phyloP scores from a whole-genome alignment of 2,329 filamentous ascomycete species.

The Ophiostoma sp. region DNA sequence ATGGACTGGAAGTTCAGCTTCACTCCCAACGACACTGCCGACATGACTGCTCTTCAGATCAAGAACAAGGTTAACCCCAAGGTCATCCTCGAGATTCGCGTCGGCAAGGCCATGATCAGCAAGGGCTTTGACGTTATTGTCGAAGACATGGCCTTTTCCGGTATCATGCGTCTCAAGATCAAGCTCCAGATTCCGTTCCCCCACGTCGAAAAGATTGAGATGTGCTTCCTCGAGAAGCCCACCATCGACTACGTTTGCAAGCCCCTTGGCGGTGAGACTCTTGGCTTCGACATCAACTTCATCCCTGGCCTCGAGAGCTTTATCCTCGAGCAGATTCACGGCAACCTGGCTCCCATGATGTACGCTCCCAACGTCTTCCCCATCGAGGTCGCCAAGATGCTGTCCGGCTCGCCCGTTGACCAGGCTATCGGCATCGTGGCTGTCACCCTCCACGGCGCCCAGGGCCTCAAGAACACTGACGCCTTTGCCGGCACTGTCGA shows the following conservation, averaged over 20 bases:
- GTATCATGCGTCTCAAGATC: constrained; percentile 93
- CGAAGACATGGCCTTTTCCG: constrained; percentile 93
- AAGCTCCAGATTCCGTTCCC: constrained; percentile 96
- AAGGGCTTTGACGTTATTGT: constrained; percentile 97
- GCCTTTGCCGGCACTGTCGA: constrained; percentile 89
- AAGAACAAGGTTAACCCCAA: constrained; percentile 97
- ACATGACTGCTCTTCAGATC: constrained; percentile 83
- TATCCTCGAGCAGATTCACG: constrained; percentile 94
- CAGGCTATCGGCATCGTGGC: constrained; percentile 93
- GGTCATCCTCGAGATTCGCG: constrained; percentile 85
- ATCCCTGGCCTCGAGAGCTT: constrained; percentile 90
- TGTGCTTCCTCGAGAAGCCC: constrained; percentile 87
- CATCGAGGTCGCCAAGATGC: constrained; percentile 97
- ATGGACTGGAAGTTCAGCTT: constrained; percentile 99
- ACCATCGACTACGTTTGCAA: constrained; percentile 97
- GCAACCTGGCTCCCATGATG: constrained; percentile 93
- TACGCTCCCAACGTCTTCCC: constrained; percentile 97
- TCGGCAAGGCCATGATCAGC: constrained; percentile 94
- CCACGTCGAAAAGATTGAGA: constrained; percentile 88
- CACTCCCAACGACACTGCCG: constrained; percentile 86
- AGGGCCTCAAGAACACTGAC: constrained; percentile 90
- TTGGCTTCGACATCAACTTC: constrained; percentile 99
- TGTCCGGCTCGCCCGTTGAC: constrained; percentile 88
- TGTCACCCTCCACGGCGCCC: constrained; percentile 82
- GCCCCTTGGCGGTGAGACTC: constrained; percentile 86